These are phyloP conservation scores for Copromyces sp. DNA, from an alignment of 495 filamentous ascomycete species.

Conservation along the genomic window DNA sequence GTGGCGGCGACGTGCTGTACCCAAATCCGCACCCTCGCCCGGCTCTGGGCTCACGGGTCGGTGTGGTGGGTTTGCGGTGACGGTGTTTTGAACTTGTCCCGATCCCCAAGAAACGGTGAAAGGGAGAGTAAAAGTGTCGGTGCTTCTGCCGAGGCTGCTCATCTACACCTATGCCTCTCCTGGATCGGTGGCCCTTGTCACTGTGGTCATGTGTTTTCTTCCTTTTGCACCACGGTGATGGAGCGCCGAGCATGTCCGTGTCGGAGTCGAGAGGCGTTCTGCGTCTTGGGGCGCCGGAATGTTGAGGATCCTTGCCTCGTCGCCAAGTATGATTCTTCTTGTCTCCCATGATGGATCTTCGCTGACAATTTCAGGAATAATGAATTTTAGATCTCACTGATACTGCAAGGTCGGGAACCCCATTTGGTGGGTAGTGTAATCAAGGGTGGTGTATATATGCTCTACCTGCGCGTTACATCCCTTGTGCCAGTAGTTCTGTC, in stretches of 20 bases:
- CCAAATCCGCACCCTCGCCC: not conserved
- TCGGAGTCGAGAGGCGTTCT: not conserved
- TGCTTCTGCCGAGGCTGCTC: not conserved
- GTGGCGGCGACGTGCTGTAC: not conserved
- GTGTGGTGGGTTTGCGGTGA: not conserved
- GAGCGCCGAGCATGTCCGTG: not conserved
- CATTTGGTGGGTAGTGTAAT: not conserved
- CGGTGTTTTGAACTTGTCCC: not conserved
- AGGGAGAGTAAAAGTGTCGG: not conserved
- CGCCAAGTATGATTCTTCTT: not conserved
- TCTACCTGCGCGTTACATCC: not conserved
- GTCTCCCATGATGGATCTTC: not conserved
- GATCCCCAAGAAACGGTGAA: not conserved
- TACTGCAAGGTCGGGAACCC: not conserved
- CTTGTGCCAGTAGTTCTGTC: not conserved
- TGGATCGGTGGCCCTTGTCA: not conserved
- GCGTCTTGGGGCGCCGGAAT: not conserved
- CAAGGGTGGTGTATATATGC: not conserved
- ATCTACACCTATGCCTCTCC: not conserved
- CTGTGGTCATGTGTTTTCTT: not conserved
- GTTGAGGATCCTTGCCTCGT: not conserved
- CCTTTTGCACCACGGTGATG: not conserved
- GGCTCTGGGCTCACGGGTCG: not conserved
- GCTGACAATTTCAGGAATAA: not conserved
- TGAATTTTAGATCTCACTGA: not conserved